Evolutionary conservation across 257 asterid genomes (phyloP), one percentile per base, ranked within the genome.

Genomic region (Orobanche coerulescens): DNA sequence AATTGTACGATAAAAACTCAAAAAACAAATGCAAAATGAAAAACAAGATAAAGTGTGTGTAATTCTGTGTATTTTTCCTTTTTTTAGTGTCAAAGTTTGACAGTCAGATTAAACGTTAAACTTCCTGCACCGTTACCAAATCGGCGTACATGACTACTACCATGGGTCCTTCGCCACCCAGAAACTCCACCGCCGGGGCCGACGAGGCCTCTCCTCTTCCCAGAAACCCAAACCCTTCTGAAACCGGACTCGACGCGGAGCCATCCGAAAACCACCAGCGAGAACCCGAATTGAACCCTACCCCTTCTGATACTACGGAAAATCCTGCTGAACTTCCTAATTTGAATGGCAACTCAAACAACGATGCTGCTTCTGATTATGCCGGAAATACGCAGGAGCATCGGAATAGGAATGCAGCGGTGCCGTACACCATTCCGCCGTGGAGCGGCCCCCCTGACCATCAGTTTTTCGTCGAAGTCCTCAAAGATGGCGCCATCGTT

Each of bases 371-470:
- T 25, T 61, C 69, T 23, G 66, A 56, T 28, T 60, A 73, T 4
- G 63, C 43, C n/a, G 80, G 58, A 56, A 73, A 62, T 71, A 63
- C 72, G 33, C 59, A 62, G 46, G 81, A 76, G 63, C 78, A 55
- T 46, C 58, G 49, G 53, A 64, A 56, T 30, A 65, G 59, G 61
- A 57, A 74, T 57, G 46, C 48, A 23, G 71, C 73, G 20, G 95
- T 75, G 59, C 93, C 96, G 25, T 90, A 90, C 69, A 74, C 85
- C 11, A 76, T 83, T 60, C 97, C 97, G 0, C 61, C 73, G 24
- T 90, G 97, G 97, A 83, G 86, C 61, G 95, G 75, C 0, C 52
- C 87, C 2, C 97, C 97, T 0, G 73, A 75, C 67, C 91, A 85
- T 58, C 51, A 64, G 7, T 90, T 81, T 73, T 80, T 33, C 58